Conservation (phyloP, 2,329 filamentous ascomycete genomes). For the Fusarium sp. region DNA sequence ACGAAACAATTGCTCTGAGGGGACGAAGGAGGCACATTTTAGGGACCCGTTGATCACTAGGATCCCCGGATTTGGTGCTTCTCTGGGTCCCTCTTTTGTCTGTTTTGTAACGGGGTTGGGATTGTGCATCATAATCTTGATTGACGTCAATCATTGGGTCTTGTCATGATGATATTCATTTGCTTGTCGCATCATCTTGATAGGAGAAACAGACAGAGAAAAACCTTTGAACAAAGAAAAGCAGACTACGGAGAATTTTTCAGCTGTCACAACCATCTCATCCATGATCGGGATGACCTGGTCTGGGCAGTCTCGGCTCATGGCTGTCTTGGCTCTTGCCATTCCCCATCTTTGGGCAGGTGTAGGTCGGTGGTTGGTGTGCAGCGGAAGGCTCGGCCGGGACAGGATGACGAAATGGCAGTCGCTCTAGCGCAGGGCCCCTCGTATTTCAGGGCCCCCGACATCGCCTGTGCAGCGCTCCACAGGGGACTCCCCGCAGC, state of each 20-base stretch:
- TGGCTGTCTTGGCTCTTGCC: background rate
- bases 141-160: conserved; percentile 29
- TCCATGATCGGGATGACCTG: background rate
- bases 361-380: conserved; percentile 6
- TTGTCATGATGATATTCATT: conserved; percentile 30
- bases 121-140: conserved; percentile 34
- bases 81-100: background rate
- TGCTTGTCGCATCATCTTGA: background rate
- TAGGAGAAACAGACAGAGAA: background rate
- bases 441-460: conserved; percentile 35
- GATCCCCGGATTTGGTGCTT: conserved; percentile 22
- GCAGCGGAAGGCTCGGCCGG: conserved; percentile 16
- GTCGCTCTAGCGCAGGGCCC: conserved; percentile 21
- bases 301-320: conserved; percentile 12
- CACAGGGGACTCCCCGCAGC: conserved; percentile 39
- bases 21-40: conserved; percentile 3
- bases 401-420: conserved; percentile 29
- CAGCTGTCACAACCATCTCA: background rate
- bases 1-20: conserved; percentile 26
- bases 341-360: background rate
- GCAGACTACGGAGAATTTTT: background rate
- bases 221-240: background rate
- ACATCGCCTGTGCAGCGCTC: conserved; percentile 25
- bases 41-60: conserved; percentile 16
- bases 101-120: conserved; percentile 27